These are phyloP conservation scores for Peniophora sp. DNA, from an alignment of 1,284 basidiomycete genomes.

Conservation along the genomic window DNA sequence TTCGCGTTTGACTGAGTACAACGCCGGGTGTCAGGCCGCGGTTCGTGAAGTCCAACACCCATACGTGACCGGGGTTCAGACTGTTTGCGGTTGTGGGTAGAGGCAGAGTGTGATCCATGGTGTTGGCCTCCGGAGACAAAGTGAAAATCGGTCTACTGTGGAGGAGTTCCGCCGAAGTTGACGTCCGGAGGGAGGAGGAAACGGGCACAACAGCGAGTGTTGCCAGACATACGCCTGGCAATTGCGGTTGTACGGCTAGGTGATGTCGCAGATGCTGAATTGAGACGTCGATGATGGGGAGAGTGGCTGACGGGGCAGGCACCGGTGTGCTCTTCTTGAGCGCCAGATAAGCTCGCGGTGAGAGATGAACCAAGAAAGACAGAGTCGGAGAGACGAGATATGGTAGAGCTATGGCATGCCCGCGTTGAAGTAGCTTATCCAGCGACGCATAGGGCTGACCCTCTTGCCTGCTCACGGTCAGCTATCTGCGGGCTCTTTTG, in stretches of 20 bases:
- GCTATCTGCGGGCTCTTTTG: not conserved
- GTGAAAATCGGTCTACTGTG: conserved; percentile 13
- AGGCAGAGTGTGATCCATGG: conserved; percentile 44
- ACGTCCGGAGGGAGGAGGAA: conserved; percentile 10
- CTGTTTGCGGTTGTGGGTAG: conserved; percentile 21
- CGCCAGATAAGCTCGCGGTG: conserved; percentile 59
- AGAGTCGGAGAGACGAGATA: conserved; percentile 60
- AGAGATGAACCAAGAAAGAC: conserved; percentile 62
- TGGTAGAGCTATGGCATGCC: conserved; percentile 58
- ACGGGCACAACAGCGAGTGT: conserved; percentile 42
- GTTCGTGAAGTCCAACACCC: conserved; percentile 67
- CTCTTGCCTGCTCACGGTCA: conserved; percentile 22
- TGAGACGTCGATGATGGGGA: conserved; percentile 47
- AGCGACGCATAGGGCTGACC: conserved; percentile 34
- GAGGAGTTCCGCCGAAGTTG: conserved; percentile 18
- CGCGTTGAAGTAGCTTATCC: conserved; percentile 59
- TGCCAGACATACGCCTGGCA: conserved; percentile 45
- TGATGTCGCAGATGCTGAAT: conserved; percentile 36
- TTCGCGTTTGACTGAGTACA: conserved; percentile 60
- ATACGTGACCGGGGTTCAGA: conserved; percentile 31
- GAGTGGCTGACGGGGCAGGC: conserved; percentile 10
- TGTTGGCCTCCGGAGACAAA: conserved; percentile 27
- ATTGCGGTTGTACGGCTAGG: conserved; percentile 29
- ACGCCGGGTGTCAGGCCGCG: conserved; percentile 45
- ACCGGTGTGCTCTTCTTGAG: conserved; percentile 34